Percentiles rank a stretch among this genome's conserved stretches.
Conservation (phyloP, 257 asterid species). For the Nicotiana knightiana region DNA sequence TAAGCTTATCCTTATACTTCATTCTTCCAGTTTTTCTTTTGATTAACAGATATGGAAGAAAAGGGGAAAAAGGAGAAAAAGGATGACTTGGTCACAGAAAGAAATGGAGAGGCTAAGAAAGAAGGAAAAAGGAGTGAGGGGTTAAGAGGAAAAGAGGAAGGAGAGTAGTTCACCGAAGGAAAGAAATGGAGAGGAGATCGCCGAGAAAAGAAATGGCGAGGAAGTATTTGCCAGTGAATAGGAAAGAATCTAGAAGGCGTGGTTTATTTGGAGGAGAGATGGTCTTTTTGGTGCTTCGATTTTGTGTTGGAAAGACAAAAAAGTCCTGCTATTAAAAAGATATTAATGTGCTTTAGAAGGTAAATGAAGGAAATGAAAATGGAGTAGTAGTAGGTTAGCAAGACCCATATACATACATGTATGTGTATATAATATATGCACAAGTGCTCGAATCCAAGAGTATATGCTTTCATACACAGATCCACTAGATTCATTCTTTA, state of each 20-base stretch:
- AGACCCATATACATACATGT: no score
- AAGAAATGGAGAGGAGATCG: no score
- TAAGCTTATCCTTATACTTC: no score
- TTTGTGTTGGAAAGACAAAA: background rate
- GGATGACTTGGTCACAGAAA: no score
- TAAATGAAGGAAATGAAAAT: no score
- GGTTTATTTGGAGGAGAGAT: background rate
- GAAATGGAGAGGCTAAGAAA: background rate
- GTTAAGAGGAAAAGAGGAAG: background rate
- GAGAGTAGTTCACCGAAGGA: background rate
- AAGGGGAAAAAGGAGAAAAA: no score
- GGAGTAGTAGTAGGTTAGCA: no score
- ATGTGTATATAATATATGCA: background rate
- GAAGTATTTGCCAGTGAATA: background rate
- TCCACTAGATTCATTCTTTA: background rate
- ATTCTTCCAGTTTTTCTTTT: no score
- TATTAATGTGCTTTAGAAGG: background rate
- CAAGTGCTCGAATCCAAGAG: background rate
- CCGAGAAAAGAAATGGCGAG: background rate
- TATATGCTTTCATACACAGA: background rate
- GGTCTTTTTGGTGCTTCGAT: background rate
- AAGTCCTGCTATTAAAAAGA: background rate
- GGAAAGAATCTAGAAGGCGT: background rate
- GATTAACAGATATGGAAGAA: no score
- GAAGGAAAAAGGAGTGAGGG: background rate